Base-by-base conservation (phyloP, 768 basidiomycete species). In the Hemileccinum impolitum region DNA sequence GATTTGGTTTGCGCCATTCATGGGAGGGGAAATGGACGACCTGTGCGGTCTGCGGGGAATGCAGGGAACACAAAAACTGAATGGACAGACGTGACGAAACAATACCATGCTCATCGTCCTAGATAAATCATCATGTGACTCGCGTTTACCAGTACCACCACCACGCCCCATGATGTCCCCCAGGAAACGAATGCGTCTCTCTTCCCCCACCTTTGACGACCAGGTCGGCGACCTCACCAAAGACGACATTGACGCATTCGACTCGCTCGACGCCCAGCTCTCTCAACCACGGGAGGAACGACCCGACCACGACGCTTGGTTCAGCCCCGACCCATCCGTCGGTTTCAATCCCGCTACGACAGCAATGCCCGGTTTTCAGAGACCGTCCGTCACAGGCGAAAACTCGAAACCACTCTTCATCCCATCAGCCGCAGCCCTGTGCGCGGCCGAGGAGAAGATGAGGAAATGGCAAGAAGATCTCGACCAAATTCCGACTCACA, bases 171-270 rank as follows among this genome's bases (percentile, higher is more conserved):
- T n/a, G n/a, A n/a, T 45, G 58, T 36, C 79, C 77, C 23, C 23
- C 23, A 23, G 70, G 71, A 35, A 87, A 87, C 74, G 80, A 18
- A 78, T 78, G 55, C 73, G 85, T 36, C 73, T 85, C 25, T 83
- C 84, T 0, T 85, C 84, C 1, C 84, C 85, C 1, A 79, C 79
- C 18, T 84, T 82, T 52, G 84, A 85, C 52, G 70, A 74, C 39
- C 76, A 76, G 53, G 59, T 79, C 19, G 67, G 53, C 7, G 76
- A 76, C 18, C 61, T 81, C 45, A 85, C 75, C 43, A 75, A 79
- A 51, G 76, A 80, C 30, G 77, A 84, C 47, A 61, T 85, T 11
- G 67, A 69, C 31, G 81, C 77, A 4, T 75, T 81, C 39, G 81
- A 84, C 59, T 70, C 69, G 32, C 61, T 82, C 11, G 77, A 83